Evolutionary conservation across 768 basidiomycete species (phyloP).

Genomic region (Agrocybe chaxingu): DNA sequence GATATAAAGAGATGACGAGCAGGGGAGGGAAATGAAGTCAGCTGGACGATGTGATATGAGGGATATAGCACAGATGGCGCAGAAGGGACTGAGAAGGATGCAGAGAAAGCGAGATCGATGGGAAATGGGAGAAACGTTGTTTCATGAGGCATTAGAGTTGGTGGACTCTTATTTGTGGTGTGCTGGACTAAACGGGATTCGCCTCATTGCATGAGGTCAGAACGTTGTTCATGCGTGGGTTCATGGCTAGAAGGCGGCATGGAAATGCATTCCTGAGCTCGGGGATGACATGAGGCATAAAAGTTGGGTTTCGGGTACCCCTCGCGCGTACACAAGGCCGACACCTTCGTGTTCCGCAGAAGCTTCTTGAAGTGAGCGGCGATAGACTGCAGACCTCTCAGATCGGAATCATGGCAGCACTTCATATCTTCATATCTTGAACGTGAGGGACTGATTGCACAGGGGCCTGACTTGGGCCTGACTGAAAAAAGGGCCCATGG

Average conservation of each 20-base stretch:
- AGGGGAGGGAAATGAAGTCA: neutral
- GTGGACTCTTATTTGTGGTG: neutral
- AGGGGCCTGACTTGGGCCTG: no score
- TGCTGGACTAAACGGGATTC: slow-evolving; percentile 10
- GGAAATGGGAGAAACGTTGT: slow-evolving; percentile 7
- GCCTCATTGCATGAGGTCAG: slow-evolving; percentile 17
- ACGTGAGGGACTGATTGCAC: no score
- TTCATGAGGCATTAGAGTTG: slow-evolving; percentile 4
- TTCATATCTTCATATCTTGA: no score
- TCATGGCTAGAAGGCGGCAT: neutral
- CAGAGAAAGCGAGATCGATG: slow-evolving; percentile 1
- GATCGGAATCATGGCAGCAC: no score
- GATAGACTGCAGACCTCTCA: no score
- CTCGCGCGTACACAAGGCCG: no score
- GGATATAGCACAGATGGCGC: neutral
- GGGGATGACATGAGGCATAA: neutral
- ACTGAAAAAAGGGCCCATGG: no score
- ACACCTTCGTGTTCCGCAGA: no score
- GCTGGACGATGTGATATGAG: neutral
- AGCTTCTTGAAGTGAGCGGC: no score
- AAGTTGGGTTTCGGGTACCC: no score
- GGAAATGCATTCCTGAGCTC: no score
- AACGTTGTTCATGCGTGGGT: slow-evolving; percentile 16
- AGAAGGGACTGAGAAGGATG: neutral
- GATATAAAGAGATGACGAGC: slow-evolving; percentile 2